Conservation (phyloP, 2,329 filamentous ascomycete genomes). For the Fusarium sp. region DNA sequence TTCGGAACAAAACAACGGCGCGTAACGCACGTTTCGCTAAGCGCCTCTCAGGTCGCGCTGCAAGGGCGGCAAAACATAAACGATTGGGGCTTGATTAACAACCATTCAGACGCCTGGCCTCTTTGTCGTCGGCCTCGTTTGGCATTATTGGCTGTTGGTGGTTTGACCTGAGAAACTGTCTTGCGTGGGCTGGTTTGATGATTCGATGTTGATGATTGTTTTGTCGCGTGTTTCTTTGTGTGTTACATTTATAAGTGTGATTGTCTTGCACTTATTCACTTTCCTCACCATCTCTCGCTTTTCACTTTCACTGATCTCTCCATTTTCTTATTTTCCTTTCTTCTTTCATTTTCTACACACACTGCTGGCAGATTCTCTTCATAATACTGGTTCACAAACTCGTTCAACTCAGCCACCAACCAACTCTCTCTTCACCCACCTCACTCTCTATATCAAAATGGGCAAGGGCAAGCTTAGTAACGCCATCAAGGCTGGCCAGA, state of each 20-base stretch:
- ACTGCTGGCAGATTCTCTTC: neutral
- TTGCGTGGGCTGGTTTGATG: neutral
- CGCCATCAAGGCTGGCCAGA: constrained; percentile 50
- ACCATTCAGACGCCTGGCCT: constrained; percentile 21
- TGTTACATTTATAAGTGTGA: neutral
- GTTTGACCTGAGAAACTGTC: neutral
- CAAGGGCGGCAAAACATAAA: constrained; percentile 30
- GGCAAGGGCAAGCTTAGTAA: constrained; percentile 45
- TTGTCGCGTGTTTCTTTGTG: constrained; percentile 12
- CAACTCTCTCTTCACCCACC: neutral
- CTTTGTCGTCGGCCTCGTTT: constrained; percentile 5
- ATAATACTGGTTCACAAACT: neutral
- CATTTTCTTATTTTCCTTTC: neutral
- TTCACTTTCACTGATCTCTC: neutral
- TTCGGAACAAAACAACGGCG: neutral
- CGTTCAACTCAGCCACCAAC: neutral
- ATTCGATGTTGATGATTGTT: neutral
- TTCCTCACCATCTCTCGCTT: neutral
- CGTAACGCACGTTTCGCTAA: constrained; percentile 41
- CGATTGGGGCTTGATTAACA: constrained; percentile 34
- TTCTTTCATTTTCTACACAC: neutral
- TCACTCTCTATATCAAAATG: constrained; percentile 38
- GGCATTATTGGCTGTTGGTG: constrained; percentile 32
- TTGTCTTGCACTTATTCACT: neutral
- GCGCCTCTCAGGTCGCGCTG: constrained; percentile 15